Percentiles rank a stretch among this genome's conserved stretches.
Evolutionary conservation across 192 early-diverging fungal species (phyloP).

Genomic region (Entomortierella parvispora): DNA sequence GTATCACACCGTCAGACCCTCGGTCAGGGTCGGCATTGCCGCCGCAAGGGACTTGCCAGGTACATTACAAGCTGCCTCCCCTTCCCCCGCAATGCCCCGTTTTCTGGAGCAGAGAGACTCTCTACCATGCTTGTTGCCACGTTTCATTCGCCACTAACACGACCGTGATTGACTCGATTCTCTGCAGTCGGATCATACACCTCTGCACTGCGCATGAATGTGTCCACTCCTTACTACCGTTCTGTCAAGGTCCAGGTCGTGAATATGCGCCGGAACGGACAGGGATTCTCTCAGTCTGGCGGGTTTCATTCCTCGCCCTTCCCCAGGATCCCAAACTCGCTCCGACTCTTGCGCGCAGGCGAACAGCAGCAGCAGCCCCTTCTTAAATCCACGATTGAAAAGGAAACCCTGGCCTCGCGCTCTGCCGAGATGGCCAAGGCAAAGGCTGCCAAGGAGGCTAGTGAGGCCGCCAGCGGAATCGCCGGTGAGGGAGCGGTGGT

Average conservation of each 20-base stretch:
- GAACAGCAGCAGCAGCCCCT: slow-evolving; percentile 33
- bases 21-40: slow-evolving; percentile 30
- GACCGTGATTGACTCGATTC: neutral
- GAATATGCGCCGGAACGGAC: neutral
- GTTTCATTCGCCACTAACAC: neutral
- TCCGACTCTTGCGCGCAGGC: slow-evolving; percentile 28
- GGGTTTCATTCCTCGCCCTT: slow-evolving; percentile 50
- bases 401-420: slow-evolving; percentile 47
- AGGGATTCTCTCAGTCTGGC: too few species aligned
- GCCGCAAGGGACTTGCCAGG: slow-evolving; percentile 25
- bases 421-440: slow-evolving; percentile 55
- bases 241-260: slow-evolving; percentile 41
- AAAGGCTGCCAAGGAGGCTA: slow-evolving; percentile 38
- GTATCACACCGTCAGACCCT: slow-evolving; percentile 34
- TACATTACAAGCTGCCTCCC: slow-evolving; percentile 1
- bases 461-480: slow-evolving; percentile 34
- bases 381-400: slow-evolving; percentile 42
- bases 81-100: neutral
- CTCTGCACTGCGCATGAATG: slow-evolving; percentile 36
- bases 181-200: slow-evolving; percentile 22
- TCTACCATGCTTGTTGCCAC: neutral
- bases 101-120: too few species aligned
- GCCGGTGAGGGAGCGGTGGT: slow-evolving; percentile 32
- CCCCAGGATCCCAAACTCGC: slow-evolving; percentile 36
- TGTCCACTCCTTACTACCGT: slow-evolving; percentile 42